Percentiles rank a stretch among this genome's conserved stretches.
Conservation (phyloP, 129 eudicot genomes). For the Kitagawia praeruptora region DNA sequence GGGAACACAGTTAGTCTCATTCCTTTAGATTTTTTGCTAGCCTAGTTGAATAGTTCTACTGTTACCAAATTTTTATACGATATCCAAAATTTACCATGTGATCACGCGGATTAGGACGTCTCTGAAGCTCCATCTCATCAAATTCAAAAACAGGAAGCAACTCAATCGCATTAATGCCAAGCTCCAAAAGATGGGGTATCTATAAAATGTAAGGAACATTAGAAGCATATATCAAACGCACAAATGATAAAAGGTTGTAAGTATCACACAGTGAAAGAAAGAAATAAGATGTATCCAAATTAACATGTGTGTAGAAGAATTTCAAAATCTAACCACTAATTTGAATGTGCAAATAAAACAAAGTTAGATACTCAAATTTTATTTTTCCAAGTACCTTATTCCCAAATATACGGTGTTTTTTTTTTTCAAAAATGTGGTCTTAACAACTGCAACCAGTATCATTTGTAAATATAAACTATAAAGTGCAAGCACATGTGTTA, state of each 20-base stretch:
- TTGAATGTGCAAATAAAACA: background rate
- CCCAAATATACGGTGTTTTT: background rate
- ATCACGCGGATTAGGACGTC: constrained; percentile 90
- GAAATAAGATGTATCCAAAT: background rate
- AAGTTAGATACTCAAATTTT: background rate
- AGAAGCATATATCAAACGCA: constrained; percentile 6
- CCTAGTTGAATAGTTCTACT: background rate
- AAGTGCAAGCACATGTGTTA: background rate
- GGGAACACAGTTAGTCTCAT: background rate
- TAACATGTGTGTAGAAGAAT: background rate
- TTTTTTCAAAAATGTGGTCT: background rate
- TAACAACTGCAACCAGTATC: background rate
- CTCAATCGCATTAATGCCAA: constrained; percentile 93
- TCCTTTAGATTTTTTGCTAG: background rate
- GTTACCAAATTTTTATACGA: background rate
- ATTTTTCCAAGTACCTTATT: no score
- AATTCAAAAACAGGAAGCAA: constrained; percentile 92
- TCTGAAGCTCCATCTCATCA: constrained; percentile 95
- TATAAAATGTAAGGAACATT: constrained; percentile 25
- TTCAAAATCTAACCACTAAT: background rate
- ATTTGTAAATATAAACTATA: background rate
- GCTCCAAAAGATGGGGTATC: constrained; percentile 97
- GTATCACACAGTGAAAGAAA: background rate
- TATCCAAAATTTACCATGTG: constrained; percentile 57
- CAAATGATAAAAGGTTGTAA: background rate